A percentile compares a stretch with the other conserved stretches of the same genome.
These are phyloP conservation scores for Amanita rubescens DNA, from an alignment of 768 basidiomycete genomes.

Conservation along the genomic window DNA sequence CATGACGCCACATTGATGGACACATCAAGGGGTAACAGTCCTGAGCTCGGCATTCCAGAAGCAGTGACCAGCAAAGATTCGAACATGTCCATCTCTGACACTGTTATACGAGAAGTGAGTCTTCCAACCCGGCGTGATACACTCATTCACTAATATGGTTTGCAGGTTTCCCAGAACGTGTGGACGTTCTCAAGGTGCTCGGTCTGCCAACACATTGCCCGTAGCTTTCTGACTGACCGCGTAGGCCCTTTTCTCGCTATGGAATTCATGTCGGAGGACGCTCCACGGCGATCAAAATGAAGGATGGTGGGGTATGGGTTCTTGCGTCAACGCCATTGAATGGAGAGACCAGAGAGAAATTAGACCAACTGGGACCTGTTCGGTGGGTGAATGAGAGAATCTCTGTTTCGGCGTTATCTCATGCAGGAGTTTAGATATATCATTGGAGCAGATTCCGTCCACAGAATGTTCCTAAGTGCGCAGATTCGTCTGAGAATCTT, in stretches of 20 bases:
- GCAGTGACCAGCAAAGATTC: too few relatives aligned
- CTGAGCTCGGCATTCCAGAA: too few relatives aligned
- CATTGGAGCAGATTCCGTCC: conserved; percentile 48
- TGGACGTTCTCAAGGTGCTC: conserved; percentile 60
- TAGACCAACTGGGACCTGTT: conserved; percentile 62
- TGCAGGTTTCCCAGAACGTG: conserved; percentile 42
- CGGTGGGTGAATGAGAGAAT: conserved; percentile 32
- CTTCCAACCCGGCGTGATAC: background rate
- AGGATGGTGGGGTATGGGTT: conserved; percentile 67
- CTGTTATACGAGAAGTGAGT: conserved; percentile 33
- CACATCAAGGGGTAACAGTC: too few relatives aligned
- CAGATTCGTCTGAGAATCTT: background rate
- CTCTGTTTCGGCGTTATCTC: background rate
- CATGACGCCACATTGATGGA: too few relatives aligned
- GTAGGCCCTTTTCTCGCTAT: conserved; percentile 60
- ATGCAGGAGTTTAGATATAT: conserved; percentile 38
- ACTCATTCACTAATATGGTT: background rate
- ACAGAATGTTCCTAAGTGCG: conserved; percentile 53
- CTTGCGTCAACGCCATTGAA: conserved; percentile 75
- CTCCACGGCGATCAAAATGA: conserved; percentile 71
- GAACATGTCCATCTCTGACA: conserved; percentile 34
- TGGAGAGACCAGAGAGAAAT: conserved; percentile 51
- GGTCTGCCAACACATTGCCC: background rate
- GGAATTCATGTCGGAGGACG: conserved; percentile 75
- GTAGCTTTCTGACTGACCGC: background rate